phyloP scores from a whole-genome alignment of 1,284 basidiomycete species.

The Marasmius oreades region DNA sequence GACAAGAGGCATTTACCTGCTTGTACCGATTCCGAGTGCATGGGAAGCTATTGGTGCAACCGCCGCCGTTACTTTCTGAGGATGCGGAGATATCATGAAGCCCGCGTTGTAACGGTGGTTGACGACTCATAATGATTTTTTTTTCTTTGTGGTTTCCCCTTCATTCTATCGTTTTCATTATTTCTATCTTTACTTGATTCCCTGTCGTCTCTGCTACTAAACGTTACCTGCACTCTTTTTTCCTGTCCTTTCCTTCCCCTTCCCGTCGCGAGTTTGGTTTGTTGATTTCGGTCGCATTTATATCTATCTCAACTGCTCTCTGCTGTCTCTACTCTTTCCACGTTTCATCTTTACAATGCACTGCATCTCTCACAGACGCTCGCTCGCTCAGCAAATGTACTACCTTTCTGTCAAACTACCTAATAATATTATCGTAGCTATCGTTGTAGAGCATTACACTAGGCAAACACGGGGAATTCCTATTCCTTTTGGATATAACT shows the following conservation, averaged over 20 bases:
- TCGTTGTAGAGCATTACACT: not conserved
- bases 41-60: conserved; percentile 40
- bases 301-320: not conserved
- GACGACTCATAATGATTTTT: conserved; percentile 6
- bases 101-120: not conserved
- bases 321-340: not conserved
- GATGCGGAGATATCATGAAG: conserved; percentile 10
- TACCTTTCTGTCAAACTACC: not conserved
- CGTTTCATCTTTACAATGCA: not conserved
- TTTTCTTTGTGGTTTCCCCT: not conserved
- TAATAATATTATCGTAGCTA: not conserved
- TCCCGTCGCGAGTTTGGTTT: not conserved
- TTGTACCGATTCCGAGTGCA: conserved; percentile 85
- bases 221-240: not conserved
- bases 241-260: not conserved
- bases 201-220: not conserved
- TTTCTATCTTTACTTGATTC: conserved; percentile 4
- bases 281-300: not conserved
- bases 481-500: too few species aligned
- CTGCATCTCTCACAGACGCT: not conserved
- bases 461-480: not conserved
- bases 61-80: conserved; percentile 24
- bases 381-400: not conserved
- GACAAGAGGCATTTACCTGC: conserved; percentile 80
- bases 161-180: not conserved